These are phyloP conservation scores for Linum tenue DNA, from an alignment of 345 rosid species.

Conservation along the genomic window DNA sequence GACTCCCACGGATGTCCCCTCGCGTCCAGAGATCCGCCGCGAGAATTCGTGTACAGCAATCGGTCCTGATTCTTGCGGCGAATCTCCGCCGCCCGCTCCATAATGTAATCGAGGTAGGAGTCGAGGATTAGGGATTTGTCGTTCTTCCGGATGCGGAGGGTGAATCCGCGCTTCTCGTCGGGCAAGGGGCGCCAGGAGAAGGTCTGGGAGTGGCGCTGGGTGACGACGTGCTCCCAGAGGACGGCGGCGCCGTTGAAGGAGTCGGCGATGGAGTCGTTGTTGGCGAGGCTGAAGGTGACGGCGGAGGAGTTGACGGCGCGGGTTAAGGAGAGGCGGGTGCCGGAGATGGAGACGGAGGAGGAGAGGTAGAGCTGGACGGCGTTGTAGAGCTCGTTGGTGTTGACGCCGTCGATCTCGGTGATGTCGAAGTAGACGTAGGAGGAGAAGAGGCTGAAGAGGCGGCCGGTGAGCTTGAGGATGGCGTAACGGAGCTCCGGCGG, in stretches of 20 bases:
- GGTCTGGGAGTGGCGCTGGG: conserved; percentile 63
- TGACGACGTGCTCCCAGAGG: conserved; percentile 92
- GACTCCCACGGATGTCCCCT: conserved; percentile 98
- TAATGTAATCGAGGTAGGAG: conserved; percentile 64
- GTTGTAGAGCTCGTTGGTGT: conserved; percentile 97
- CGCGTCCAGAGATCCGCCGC: conserved; percentile 82
- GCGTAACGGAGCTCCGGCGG: conserved; percentile 88
- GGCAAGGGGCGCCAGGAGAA: conserved; percentile 90
- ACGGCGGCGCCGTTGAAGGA: conserved; percentile 45
- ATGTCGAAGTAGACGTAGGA: conserved; percentile 80
- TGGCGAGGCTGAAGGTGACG: conserved; percentile 75
- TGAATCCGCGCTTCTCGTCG: conserved; percentile 92
- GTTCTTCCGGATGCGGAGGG: conserved; percentile 57
- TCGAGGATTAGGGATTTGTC: conserved; percentile 50
- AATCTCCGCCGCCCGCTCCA: conserved; percentile 73
- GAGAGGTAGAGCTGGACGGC: conserved; percentile 95
- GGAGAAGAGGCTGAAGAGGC: conserved; percentile 41
- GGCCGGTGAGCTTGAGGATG: conserved; percentile 42
- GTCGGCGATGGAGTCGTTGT: conserved; percentile 72
- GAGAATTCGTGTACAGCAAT: conserved; percentile 64
- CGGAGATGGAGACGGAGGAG: conserved; percentile 59
- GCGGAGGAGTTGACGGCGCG: conserved; percentile 81
- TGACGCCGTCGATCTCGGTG: conserved; percentile 90
- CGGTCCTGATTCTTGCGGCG: conserved; percentile 63
- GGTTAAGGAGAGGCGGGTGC: conserved; percentile 76